phyloP scores from a whole-genome alignment of 306 rosid species.

The Chamaecrista fasciculata region DNA sequence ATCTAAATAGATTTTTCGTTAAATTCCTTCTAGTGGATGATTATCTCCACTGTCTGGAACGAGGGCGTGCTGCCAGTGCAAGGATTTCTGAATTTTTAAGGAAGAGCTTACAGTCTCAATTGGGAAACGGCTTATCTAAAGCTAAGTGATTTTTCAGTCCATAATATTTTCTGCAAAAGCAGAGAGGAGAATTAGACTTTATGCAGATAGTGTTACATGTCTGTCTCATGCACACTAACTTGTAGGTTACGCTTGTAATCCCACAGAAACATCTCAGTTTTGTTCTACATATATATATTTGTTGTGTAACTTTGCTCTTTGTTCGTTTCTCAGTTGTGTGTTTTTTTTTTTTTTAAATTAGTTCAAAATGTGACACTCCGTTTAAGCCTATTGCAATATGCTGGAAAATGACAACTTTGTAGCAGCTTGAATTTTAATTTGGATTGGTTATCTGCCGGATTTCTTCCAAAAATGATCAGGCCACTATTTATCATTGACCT shows the following conservation, averaged over 20 bases:
- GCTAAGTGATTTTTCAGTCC: slow-evolving; percentile 36
- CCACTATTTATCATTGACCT: no score
- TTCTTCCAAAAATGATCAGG: no score
- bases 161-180: not conserved
- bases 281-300: no score
- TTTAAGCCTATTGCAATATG: no score
- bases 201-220: slow-evolving; percentile 3
- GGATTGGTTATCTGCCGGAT: no score
- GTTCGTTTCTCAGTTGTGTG: no score
- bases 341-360: not conserved
- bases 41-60: slow-evolving; percentile 81
- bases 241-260: slow-evolving; percentile 7
- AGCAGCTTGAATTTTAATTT: no score
- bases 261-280: not conserved
- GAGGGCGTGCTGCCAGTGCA: slow-evolving; percentile 74
- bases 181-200: not conserved
- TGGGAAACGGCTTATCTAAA: slow-evolving; percentile 38
- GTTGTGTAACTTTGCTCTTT: not conserved
- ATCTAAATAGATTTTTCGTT: slow-evolving; percentile 33
- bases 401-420: no score
- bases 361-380: no score
- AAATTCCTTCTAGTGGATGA: slow-evolving; percentile 59
- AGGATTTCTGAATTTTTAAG: slow-evolving; percentile 76
- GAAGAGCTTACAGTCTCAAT: slow-evolving; percentile 58
- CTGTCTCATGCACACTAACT: not conserved